Evolutionary conservation across 2,329 filamentous ascomycete species (phyloP), one percentile per base, ranked within the genome.

Genomic region (Huntiella savannae): DNA sequence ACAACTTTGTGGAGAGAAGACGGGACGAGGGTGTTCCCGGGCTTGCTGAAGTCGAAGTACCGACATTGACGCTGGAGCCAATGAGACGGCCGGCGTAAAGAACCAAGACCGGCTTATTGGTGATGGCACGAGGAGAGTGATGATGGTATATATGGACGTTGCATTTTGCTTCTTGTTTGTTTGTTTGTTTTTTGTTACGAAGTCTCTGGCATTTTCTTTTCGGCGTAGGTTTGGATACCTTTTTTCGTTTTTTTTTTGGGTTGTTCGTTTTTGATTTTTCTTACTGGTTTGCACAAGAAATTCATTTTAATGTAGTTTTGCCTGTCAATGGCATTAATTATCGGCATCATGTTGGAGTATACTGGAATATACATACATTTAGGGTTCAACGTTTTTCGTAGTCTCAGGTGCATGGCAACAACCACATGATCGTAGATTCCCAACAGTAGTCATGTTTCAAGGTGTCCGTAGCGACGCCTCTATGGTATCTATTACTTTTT

Each of bases 1-100:
- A 87, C 61, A 82, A 76, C 55, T 91, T 88, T 59, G 75, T 85
- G 32, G 82, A 88, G 49, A 69, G 82, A 40, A 71, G 83, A 46
- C 76, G 77, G 44, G 75, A 76, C 40, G 83, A 91, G 57, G 82
- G 82, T 39, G 73, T 86, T 7, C 68, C 73, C 2, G 65, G 66
- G 0, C 70, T 84, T 50, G 67, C 64, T 53, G 74, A 78, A 38
- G 75, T 88, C 37, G 82, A 88, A 59, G 62, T 67, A 3, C 65
- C 63, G 1, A 54, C 58, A 13, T 58, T 67, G 3, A 58, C 57
- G 11, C 59, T 66, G 1, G 64, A 67, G 45, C 62, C 62, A 10
- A 64, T 66, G 51, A 62, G 63, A 45, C 47, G 47, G 28, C 48
- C 48, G 10, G 43, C 45, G 33, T 50, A 50, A 33, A 52, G 48